These are phyloP conservation scores for Solanum sejunctum DNA, from an alignment of 257 asterid genomes.

Conservation along the genomic window DNA sequence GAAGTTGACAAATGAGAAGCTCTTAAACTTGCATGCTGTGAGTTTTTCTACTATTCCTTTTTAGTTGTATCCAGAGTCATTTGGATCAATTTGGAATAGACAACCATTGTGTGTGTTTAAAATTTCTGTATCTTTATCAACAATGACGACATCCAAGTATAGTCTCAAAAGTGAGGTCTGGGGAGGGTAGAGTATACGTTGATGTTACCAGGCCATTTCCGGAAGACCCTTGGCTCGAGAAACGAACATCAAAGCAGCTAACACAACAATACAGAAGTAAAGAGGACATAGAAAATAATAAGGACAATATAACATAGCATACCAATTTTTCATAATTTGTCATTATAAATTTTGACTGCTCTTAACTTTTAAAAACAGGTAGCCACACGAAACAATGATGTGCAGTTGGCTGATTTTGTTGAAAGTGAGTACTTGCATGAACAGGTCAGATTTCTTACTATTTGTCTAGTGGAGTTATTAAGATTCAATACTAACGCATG, in stretches of 20 bases:
- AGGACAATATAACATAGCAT: too few relatives aligned
- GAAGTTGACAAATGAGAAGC: slow-evolving; percentile 43
- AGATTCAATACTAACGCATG: neutral
- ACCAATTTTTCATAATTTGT: neutral
- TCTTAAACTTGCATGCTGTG: slow-evolving; percentile 33
- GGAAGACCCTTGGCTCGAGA: too few relatives aligned
- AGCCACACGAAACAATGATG: slow-evolving; percentile 20
- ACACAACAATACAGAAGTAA: too few relatives aligned
- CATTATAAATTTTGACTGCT: neutral
- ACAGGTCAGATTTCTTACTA: slow-evolving; percentile 18
- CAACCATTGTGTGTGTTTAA: neutral
- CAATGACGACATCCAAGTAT: too few relatives aligned
- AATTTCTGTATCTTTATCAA: too few relatives aligned
- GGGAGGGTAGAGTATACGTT: too few relatives aligned
- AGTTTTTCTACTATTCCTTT: neutral
- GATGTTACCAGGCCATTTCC: too few relatives aligned
- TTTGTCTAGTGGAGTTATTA: neutral
- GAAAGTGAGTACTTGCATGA: slow-evolving; percentile 27
- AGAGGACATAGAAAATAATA: too few relatives aligned
- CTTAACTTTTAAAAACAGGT: slow-evolving; percentile 12
- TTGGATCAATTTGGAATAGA: neutral
- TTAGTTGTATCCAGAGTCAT: neutral
- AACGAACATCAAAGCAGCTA: too few relatives aligned
- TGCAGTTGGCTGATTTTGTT: slow-evolving; percentile 11
- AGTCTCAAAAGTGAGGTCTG: too few relatives aligned